These are phyloP conservation scores for Elongisporangium senticosum DNA, from an alignment of 352 stramenopile species.

Conservation along the genomic window DNA sequence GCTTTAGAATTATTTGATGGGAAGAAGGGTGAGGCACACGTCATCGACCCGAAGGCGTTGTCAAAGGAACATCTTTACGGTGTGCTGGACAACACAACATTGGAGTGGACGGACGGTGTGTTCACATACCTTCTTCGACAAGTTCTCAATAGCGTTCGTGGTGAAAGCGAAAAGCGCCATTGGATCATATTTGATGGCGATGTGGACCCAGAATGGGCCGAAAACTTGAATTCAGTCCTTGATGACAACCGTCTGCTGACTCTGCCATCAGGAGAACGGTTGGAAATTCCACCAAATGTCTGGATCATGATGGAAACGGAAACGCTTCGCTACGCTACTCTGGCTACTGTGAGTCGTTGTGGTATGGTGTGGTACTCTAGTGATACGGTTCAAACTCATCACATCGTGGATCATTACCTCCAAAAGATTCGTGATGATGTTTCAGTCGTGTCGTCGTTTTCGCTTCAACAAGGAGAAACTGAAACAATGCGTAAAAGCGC, in stretches of 20 bases:
- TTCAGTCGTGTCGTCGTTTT: conserved; percentile 58
- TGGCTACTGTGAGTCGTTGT: conserved; percentile 99
- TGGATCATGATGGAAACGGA: conserved; percentile 99
- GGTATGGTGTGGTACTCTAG: conserved; percentile 99
- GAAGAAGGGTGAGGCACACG: conserved; percentile 94
- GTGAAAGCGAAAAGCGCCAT: conserved; percentile 93
- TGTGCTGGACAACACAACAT: conserved; percentile 97
- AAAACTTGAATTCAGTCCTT: conserved; percentile 99
- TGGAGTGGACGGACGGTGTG: conserved; percentile 99
- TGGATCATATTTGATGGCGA: conserved; percentile 99
- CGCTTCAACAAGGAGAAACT: conserved; percentile 56
- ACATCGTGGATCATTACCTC: conserved; percentile 90
- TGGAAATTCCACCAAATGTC: conserved; percentile 98
- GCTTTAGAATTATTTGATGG: conserved; percentile 94
- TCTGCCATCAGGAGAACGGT: conserved; percentile 97
- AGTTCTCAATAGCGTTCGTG: conserved; percentile 96
- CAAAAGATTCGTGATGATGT: conserved; percentile 63
- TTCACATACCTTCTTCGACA: conserved; percentile 97
- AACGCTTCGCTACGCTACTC: conserved; percentile 96
- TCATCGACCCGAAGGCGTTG: conserved; percentile 99
- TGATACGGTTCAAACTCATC: conserved; percentile 90
- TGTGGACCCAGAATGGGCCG: conserved; percentile 99
- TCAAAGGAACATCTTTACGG: conserved; percentile 98
- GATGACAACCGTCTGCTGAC: conserved; percentile 99
- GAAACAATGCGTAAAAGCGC: conserved; percentile 64